Evolutionary conservation across 805 yeast genomes (phyloP).

Genomic region (Vanderwaltozyma polyspora): DNA sequence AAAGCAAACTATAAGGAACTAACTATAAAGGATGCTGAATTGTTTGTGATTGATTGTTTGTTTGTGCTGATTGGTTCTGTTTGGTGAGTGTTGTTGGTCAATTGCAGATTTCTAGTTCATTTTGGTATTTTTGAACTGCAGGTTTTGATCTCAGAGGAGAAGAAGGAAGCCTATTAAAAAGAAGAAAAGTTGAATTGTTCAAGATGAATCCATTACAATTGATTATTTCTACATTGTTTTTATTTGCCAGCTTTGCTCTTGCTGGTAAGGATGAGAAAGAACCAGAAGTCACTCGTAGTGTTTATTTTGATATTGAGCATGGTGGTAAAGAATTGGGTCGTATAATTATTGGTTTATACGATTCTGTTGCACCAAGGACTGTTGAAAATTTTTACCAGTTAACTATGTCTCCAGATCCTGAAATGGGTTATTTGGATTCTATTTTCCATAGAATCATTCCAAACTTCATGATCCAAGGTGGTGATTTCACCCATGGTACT

Average conservation of each 20-base stretch:
- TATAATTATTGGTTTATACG: conserved; percentile 72
- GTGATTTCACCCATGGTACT: conserved; percentile 78
- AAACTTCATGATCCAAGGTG: conserved; percentile 93
- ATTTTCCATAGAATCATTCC: conserved; percentile 93
- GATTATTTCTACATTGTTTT: not conserved
- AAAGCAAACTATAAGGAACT: too few species aligned
- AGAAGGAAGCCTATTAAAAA: too few species aligned
- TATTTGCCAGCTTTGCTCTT: conserved; percentile 3
- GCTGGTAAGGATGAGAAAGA: conserved; percentile 10
- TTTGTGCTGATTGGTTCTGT: too few species aligned
- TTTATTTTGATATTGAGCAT: conserved; percentile 67
- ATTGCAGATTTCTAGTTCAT: too few species aligned
- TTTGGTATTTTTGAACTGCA: too few species aligned
- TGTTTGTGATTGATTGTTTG: too few species aligned
- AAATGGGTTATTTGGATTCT: conserved; percentile 76
- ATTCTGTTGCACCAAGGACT: conserved; percentile 83
- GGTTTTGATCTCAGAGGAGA: too few species aligned
- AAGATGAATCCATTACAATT: not conserved
- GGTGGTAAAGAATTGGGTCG: conserved; percentile 65
- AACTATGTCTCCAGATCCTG: conserved; percentile 76
- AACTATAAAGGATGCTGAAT: too few species aligned
- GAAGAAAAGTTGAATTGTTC: too few species aligned
- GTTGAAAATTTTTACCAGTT: conserved; percentile 89
- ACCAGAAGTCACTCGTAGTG: conserved; percentile 28
- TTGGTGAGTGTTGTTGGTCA: too few species aligned